Evolutionary conservation across 208 protist genomes (phyloP).

Genomic region (Leishmania mexicana): DNA sequence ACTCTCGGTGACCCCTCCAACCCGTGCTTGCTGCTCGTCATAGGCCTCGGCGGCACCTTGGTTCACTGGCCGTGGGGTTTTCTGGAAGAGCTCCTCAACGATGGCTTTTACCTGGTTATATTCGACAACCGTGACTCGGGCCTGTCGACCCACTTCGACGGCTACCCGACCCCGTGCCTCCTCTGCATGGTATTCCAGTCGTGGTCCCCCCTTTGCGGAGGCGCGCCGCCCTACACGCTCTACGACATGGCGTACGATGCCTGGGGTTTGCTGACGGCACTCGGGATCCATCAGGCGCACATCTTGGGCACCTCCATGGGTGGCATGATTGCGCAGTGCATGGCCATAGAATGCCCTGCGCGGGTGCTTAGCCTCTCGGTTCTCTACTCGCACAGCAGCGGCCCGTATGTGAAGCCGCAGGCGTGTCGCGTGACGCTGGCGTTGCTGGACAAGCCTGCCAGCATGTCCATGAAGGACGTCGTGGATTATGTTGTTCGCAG

Average conservation of each 20-base stretch:
- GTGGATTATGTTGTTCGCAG: constrained; percentile 48
- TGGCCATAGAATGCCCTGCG: constrained; percentile 53
- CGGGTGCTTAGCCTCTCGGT: constrained; percentile 55
- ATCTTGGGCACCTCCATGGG: constrained; percentile 72
- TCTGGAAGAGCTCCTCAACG: constrained; percentile 35
- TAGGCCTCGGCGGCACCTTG: constrained; percentile 34
- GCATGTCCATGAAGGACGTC: constrained; percentile 33
- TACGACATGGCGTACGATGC: constrained; percentile 74
- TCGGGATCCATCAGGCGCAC: constrained; percentile 59
- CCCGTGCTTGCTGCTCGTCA: constrained; percentile 67
- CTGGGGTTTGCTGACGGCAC: constrained; percentile 45
- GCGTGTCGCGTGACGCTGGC: constrained; percentile 32
- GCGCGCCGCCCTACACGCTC: constrained; percentile 58
- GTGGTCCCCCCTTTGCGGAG: constrained; percentile 49
- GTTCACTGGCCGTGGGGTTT: constrained; percentile 34
- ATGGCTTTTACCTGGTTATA: constrained; percentile 63
- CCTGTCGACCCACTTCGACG: constrained; percentile 60
- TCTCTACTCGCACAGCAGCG: constrained; percentile 56
- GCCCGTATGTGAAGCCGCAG: constrained; percentile 40
- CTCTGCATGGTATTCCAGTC: constrained; percentile 48
- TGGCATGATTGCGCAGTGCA: constrained; percentile 81
- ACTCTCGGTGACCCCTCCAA: constrained; percentile 48
- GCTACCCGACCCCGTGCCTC: constrained; percentile 33
- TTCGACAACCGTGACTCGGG: constrained; percentile 83
- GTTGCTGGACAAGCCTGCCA: constrained; percentile 50